Conservation (phyloP, 1,284 basidiomycete species). For the Papiliotrema nemorosa region DNA sequence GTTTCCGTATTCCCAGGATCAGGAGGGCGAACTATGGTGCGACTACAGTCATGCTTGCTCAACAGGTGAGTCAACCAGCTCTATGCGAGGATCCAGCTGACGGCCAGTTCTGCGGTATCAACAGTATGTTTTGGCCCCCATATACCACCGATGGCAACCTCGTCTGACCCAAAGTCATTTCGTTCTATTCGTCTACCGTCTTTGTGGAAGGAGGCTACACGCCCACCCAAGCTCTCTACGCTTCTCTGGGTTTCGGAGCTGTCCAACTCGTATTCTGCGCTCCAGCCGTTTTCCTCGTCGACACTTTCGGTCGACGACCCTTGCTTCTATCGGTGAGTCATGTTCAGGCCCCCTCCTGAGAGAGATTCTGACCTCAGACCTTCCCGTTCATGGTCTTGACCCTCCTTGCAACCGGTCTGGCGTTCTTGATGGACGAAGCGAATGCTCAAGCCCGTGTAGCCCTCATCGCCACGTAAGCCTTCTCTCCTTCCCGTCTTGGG, state of each 20-base stretch:
- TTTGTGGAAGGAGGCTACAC: slow-evolving; percentile 57
- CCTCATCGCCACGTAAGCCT: slow-evolving; percentile 40
- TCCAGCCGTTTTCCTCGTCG: slow-evolving; percentile 57
- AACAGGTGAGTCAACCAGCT: no score
- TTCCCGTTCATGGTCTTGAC: slow-evolving; percentile 47
- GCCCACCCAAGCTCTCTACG: slow-evolving; percentile 51
- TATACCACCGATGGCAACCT: background rate
- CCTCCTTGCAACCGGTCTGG: slow-evolving; percentile 46
- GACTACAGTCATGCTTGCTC: slow-evolving; percentile 66
- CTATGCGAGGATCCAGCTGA: no score
- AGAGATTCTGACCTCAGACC: slow-evolving; percentile 58
- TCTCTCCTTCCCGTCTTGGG: background rate
- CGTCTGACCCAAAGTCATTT: slow-evolving; percentile 15
- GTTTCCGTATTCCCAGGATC: slow-evolving; percentile 69
- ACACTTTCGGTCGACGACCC: slow-evolving; percentile 58
- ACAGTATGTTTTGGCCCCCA: slow-evolving; percentile 17
- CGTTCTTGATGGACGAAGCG: slow-evolving; percentile 14
- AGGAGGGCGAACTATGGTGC: slow-evolving; percentile 68
- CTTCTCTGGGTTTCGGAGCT: slow-evolving; percentile 61
- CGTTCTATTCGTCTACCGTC: slow-evolving; percentile 58
- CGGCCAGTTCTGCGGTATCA: slow-evolving; percentile 40
- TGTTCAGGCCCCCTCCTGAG: slow-evolving; percentile 49
- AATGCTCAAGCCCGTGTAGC: slow-evolving; percentile 26
- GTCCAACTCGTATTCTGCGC: slow-evolving; percentile 50
- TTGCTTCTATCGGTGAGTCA: slow-evolving; percentile 53